phyloP scores from a whole-genome alignment of 2,329 filamentous ascomycete species.

The Aspergillus sergii region DNA sequence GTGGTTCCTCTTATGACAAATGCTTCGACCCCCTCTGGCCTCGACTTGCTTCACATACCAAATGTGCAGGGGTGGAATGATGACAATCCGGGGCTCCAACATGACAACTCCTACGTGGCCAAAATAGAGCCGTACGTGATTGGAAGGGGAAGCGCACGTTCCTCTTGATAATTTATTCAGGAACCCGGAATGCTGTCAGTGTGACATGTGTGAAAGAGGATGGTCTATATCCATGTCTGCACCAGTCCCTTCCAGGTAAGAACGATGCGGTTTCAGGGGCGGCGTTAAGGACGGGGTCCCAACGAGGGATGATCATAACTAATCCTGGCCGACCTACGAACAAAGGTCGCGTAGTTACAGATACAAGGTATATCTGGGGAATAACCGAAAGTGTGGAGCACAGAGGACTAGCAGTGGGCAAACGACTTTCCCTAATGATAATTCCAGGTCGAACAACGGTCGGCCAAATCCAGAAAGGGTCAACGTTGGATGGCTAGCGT shows the following conservation, averaged over 20 bases:
- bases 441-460: not conserved
- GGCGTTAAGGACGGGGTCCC: not conserved
- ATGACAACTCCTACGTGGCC: not conserved
- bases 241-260: conserved; percentile 1
- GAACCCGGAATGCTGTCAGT: not conserved
- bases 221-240: not conserved
- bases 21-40: not conserved
- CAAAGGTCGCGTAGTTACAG: not conserved
- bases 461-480: not conserved
- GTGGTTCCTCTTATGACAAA: not conserved
- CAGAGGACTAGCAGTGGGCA: not conserved
- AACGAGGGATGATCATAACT: not conserved
- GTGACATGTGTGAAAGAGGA: not conserved
- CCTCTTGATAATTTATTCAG: conserved; percentile 2
- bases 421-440: not conserved
- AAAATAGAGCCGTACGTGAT: not conserved
- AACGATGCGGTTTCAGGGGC: not conserved
- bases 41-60: not conserved
- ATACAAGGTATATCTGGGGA: conserved; percentile 6
- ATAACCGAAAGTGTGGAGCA: conserved; percentile 6
- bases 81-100: not conserved
- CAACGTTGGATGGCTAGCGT: not conserved
- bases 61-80: not conserved
- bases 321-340: not conserved
- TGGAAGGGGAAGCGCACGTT: not conserved